Base-by-base conservation (phyloP, 768 basidiomycete species). In the Pulveroboletus sp. region DNA sequence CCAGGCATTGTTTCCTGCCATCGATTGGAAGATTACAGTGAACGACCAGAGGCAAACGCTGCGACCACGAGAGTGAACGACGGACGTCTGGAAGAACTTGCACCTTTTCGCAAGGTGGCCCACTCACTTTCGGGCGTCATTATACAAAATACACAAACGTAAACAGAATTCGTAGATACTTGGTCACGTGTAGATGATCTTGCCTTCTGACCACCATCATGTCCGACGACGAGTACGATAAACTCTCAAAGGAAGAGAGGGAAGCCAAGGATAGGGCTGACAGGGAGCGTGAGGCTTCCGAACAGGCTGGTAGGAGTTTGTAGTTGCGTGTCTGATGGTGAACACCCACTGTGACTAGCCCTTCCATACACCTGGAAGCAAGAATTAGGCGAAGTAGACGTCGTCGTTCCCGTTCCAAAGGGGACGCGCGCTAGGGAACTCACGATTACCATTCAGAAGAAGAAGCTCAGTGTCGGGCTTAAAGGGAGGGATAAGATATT, bases 291-390 rank as follows among this genome's bases (percentile, higher is more conserved):
- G 94, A 96, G 71, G 67, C 69, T 56, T 75, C 68, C 39, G 94
- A 96, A 68, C 94, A 96, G 71, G 88, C 84, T 54, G 84, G 93
- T 94, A 71, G 56, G 82, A 57, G 40, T 28, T 54, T 51, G 43
- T 56, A 56, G 57, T 18, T 46, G 58, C 48, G 49, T 50, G 48
- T 52, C 60, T 57, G 54, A 63, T 55, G 54, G 49, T 40, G 49
- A 35, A 47, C 28, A 49, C 35, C 46, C 30, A 45, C n/a, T 32
- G 46, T 48, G 59, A 40, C 47, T 40, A 93, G 91, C 83, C 15
- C 74, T 99, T 54, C 96, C 96, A 6, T 98, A 95, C 69, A 73
- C 69, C 47, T 99, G 96, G 96, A 83, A 71, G 41, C 96, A 99
- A 65, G 83, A 93, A 59, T 76, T 99, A 7, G 82, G 80, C 13